These are phyloP conservation scores for Aspergillus viridinutans DNA, from an alignment of 2,329 filamentous ascomycete species.

Conservation along the genomic window DNA sequence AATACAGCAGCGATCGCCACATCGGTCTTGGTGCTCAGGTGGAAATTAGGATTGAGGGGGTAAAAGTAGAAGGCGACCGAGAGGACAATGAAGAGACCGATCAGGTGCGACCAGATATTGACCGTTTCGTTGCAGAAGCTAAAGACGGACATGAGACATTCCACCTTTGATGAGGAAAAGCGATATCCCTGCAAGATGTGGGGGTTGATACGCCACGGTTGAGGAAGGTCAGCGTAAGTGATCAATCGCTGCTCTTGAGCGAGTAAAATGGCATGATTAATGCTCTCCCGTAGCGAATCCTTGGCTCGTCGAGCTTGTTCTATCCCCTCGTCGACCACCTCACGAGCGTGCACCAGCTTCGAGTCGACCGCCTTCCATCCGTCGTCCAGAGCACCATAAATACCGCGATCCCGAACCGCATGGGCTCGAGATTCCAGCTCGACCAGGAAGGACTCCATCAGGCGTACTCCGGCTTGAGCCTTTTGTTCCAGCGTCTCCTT, in stretches of 20 bases:
- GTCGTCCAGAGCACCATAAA: conserved; percentile 74
- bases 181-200: conserved; percentile 90
- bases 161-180: conserved; percentile 85
- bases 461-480: conserved; percentile 76
- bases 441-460: conserved; percentile 78
- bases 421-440: conserved; percentile 82
- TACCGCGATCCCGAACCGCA: conserved; percentile 71
- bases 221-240: conserved; percentile 81
- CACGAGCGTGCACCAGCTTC: conserved; percentile 67
- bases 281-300: conserved; percentile 75
- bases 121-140: conserved; percentile 85
- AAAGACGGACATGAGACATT: conserved; percentile 81
- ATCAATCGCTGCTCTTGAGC: conserved; percentile 80
- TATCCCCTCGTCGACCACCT: conserved; percentile 74
- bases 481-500: conserved; percentile 90
- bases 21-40: conserved; percentile 78
- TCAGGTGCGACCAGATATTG: conserved; percentile 95
- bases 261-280: conserved; percentile 70
- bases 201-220: conserved; percentile 91
- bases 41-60: conserved; percentile 81
- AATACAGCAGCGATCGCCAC: conserved; percentile 89
- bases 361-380: conserved; percentile 78
- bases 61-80: conserved; percentile 95
- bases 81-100: conserved; percentile 84
- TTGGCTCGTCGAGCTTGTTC: conserved; percentile 79